Percentiles rank a stretch among this genome's conserved stretches.
These are phyloP conservation scores for Aspergillus alliaceus DNA, from an alignment of 2,329 filamentous ascomycete genomes.

Conservation along the genomic window DNA sequence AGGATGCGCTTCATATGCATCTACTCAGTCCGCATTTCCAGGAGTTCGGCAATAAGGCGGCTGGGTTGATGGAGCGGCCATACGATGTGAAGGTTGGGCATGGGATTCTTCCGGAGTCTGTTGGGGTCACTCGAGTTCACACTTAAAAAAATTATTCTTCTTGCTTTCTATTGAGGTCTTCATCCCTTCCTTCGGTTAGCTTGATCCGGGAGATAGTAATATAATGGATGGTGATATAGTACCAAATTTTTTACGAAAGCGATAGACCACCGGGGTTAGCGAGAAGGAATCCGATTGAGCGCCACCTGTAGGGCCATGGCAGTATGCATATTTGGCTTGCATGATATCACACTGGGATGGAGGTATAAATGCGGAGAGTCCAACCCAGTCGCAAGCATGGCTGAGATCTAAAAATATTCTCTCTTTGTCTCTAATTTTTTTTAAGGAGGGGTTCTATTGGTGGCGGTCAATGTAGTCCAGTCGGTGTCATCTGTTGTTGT, in stretches of 20 bases:
- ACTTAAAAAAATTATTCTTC: not conserved
- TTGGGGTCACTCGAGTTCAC: constrained; percentile 24
- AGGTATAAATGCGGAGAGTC: not conserved
- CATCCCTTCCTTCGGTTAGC: too few relatives aligned
- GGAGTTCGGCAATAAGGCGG: constrained; percentile 20
- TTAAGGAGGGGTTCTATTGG: not conserved
- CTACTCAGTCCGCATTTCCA: constrained; percentile 24
- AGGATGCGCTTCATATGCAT: constrained; percentile 25
- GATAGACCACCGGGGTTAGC: not conserved
- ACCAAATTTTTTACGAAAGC: not conserved
- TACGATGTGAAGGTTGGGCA: constrained; percentile 24
- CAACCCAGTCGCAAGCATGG: not conserved
- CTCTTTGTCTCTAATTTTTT: not conserved
- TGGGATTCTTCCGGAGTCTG: constrained; percentile 18
- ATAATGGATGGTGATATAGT: not conserved
- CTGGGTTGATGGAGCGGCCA: constrained; percentile 21
- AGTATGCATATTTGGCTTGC: not conserved
- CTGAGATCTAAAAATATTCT: not conserved
- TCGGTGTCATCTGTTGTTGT: not conserved
- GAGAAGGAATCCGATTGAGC: not conserved
- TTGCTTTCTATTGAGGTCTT: too few relatives aligned
- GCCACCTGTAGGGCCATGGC: not conserved
- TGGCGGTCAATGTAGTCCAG: not conserved
- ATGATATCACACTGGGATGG: not conserved
- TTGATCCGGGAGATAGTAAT: not conserved